Evolutionary conservation across 2,329 filamentous ascomycete genomes (phyloP).

Genomic region (Ramichloridium luteum): DNA sequence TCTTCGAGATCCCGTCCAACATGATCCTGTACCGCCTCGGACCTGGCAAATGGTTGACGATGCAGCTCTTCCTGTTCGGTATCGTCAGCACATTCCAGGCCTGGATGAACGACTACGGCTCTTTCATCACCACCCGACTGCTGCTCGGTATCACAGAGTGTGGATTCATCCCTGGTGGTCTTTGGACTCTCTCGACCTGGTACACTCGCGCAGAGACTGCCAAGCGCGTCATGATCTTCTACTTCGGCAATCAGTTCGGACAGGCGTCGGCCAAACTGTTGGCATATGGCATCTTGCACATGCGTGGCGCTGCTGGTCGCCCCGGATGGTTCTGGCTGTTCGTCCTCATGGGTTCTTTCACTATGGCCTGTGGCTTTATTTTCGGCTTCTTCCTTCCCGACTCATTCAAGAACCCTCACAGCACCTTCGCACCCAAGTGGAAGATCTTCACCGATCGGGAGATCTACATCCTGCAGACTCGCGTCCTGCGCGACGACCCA

Average conservation of each 20-base stretch:
- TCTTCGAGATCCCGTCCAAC: constrained; percentile 23
- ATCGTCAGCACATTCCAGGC: constrained; percentile 31
- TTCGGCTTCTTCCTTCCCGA: constrained; percentile 24
- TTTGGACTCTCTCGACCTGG: constrained; percentile 39
- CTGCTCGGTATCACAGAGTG: constrained; percentile 30
- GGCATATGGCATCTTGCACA: constrained; percentile 30
- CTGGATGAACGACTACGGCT: constrained; percentile 27
- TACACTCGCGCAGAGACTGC: constrained; percentile 37
- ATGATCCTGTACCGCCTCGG: constrained; percentile 26
- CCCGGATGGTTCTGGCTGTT: constrained; percentile 21
- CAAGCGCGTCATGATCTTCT: constrained; percentile 35
- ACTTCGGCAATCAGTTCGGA: constrained; percentile 34
- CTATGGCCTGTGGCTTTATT: constrained; percentile 22
- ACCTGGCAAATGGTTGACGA: constrained; percentile 28
- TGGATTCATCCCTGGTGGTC: constrained; percentile 36
- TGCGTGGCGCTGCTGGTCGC: constrained; percentile 14
- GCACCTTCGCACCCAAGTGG: constrained; percentile 16
- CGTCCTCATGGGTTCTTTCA: constrained; percentile 24
- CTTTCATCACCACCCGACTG: constrained; percentile 29
- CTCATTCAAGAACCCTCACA: constrained; percentile 21
- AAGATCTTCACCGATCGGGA: constrained; percentile 21
- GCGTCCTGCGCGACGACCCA: constrained; percentile 22
- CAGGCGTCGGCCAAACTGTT: constrained; percentile 31
- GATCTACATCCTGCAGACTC: constrained; percentile 19
- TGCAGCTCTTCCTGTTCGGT: constrained; percentile 28